Evolutionary conservation across 345 rosid genomes (phyloP).

Genomic region (Ceriops decandra): DNA sequence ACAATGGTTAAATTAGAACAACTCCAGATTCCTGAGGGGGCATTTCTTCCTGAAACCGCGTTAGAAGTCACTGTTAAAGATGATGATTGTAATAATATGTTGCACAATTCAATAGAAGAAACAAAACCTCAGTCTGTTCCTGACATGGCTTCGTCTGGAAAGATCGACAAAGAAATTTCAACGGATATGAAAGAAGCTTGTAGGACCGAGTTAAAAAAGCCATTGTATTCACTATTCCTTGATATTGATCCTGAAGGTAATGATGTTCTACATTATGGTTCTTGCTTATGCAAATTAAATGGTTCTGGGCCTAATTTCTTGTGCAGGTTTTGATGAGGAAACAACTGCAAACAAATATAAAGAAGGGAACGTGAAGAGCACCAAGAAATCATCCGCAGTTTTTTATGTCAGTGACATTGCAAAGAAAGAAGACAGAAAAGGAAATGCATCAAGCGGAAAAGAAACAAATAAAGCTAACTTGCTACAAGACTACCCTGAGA

Average conservation of each 20-base stretch:
- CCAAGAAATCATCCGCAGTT: slow-evolving; percentile 23
- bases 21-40: slow-evolving; percentile 20
- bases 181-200: slow-evolving; percentile 19
- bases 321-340: slow-evolving; percentile 39
- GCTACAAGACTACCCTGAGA: slow-evolving; percentile 30
- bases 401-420: slow-evolving; percentile 28
- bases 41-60: not conserved
- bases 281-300: slow-evolving; percentile 5
- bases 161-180: slow-evolving; percentile 19
- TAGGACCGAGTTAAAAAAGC: slow-evolving; percentile 36
- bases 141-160: slow-evolving; percentile 19
- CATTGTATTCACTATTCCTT: slow-evolving; percentile 25
- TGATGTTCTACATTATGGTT: slow-evolving; percentile 12
- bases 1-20: slow-evolving; percentile 10
- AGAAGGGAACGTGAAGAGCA: slow-evolving; percentile 36
- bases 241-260: slow-evolving; percentile 29
- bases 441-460: slow-evolving; percentile 16
- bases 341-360: slow-evolving; percentile 23
- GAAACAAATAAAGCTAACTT: slow-evolving; percentile 31
- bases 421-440: slow-evolving; percentile 38
- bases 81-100: slow-evolving; percentile 2
- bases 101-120: slow-evolving; percentile 17
- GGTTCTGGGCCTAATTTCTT: slow-evolving; percentile 11
- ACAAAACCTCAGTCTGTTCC: slow-evolving; percentile 15
- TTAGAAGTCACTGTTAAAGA: slow-evolving; percentile 11